Evolutionary conservation across 306 rosid species (phyloP), one percentile per base, ranked within the genome.

Genomic region (Ormosia semicastrata): DNA sequence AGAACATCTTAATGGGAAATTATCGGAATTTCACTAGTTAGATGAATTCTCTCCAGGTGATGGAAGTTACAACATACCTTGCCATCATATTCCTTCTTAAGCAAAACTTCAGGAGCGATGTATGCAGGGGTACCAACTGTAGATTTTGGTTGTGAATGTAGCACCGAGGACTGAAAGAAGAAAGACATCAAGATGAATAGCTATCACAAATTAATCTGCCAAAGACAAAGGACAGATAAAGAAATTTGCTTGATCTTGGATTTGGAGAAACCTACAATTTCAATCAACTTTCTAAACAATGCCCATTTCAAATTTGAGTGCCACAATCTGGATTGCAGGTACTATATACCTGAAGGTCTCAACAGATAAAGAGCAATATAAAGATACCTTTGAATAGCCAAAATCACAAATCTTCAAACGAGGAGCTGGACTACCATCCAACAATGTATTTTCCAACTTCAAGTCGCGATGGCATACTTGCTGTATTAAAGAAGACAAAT

Each of bases 71-170:
- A 58, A 73, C 29, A 71, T 92, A 91, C 98, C 98, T 95, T 95
- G 88, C 98, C 98, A 83, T 95, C 98, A 77, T 95, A 95, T 86
- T 95, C 98, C 88, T 91, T 95, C 90, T 95, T 95, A 53, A 93
- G 97, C 76, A 95, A 88, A 77, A 95, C 97, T 85, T 94, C 98
- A 30, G 98, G 98, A 66, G 98, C 98, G 40, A 94, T 94, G 70
- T 94, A 94, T 46, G 98, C 98, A 57, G 98, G 98, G 59, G 98
- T 94, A 39, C 98, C 98, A 72, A 94, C 98, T 0, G 98, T 94
- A 68, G 98, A 94, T 87, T 92, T 94, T 77, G 98, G 98, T 87
- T 94, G 98, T 12, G 98, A 94, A 81, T 95, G 98, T 64, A 95
- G 88, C 76, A 95, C 97, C 0, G 98, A 95, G 39, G 99, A 95